A percentile compares a stretch with the other conserved stretches of the same genome.
These are phyloP conservation scores for Dendrobium chrysotoxum DNA, from an alignment of 106 monocot genomes.

Conservation along the genomic window DNA sequence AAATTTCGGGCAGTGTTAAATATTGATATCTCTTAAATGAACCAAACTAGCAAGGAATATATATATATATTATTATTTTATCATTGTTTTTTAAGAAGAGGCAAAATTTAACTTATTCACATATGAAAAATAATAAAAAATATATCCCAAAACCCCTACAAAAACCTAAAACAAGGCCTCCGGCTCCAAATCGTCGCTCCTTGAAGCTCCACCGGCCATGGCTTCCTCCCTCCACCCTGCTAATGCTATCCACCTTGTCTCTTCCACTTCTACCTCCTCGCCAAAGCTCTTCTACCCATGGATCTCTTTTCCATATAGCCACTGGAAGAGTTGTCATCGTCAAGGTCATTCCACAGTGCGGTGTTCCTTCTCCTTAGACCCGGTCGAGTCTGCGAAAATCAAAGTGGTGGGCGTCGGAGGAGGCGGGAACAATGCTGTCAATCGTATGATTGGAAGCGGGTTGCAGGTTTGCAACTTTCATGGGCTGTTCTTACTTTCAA, in stretches of 20 bases:
- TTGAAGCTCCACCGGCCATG: neutral
- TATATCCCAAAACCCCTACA: neutral
- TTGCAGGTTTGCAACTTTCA: constrained; percentile 42
- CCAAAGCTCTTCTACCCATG: constrained; percentile 1
- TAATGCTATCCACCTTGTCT: neutral
- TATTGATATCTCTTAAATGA: too few relatives aligned
- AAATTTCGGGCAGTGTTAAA: too few relatives aligned
- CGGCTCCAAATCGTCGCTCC: neutral
- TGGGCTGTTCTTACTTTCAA: neutral
- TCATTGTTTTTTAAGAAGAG: too few relatives aligned
- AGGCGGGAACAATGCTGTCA: constrained; percentile 97
- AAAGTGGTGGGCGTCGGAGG: constrained; percentile 95
- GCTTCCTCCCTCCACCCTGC: neutral
- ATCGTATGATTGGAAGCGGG: constrained; percentile 95
- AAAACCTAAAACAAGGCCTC: neutral
- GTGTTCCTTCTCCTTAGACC: constrained; percentile 1
- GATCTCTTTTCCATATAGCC: neutral
- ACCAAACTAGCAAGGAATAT: too few relatives aligned
- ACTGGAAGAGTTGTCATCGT: neutral
- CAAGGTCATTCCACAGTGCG: neutral
- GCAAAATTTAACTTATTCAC: too few relatives aligned
- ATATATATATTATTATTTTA: too few relatives aligned
- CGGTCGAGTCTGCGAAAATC: constrained; percentile 46
- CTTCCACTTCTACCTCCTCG: neutral
- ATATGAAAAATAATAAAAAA: too few relatives aligned